Evolutionary conservation across 2,329 filamentous ascomycete genomes (phyloP), one percentile per base, ranked within the genome.

Genomic region (Leptodontidium sp.): DNA sequence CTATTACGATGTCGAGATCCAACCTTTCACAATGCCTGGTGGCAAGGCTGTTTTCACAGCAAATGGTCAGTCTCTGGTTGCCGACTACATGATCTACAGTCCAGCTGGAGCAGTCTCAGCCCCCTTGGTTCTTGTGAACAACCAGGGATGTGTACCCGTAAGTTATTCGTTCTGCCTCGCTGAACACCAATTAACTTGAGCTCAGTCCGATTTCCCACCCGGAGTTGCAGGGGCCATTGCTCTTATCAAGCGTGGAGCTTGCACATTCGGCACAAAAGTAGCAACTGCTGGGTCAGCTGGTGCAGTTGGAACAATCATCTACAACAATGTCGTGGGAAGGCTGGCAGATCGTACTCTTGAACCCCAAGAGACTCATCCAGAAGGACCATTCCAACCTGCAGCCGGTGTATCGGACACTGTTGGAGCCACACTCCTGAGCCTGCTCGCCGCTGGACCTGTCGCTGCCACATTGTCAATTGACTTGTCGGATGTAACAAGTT

Each of bases 181-280:
- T 24, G 26, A 38, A 17, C 32, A 24, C 9, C 9, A 8, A 40
- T 40, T 40, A 8, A 40, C 8, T 40, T 8, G 38, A 40, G 38
- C 38, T 12, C 11, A 82, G 6, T 80, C 83, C 7, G 90, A 93
- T 78, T 94, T 87, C 76, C 87, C 91, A 2, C 75, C 82, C 1
- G 67, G 68, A 15, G 80, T 91, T 7, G 77, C 81, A 15, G 90
- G 88, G 62, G 88, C 87, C 70, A 88, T 95, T 67, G 91, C 90
- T 15, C 83, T 94, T 40, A 84, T 94, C 73, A 82, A 84, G 40
- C 89, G 92, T 68, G 92, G 92, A 64, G 83, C 80, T 1, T 95
- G 92, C 77, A 73, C 87, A 8, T 94, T 94, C 72, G 90, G 88
- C 15, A 79, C 83, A 68, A 95, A 95, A 82, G 89, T 90, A 1